Conservation (phyloP, 140 eudicot genomes). For the Senecio squalidus region DNA sequence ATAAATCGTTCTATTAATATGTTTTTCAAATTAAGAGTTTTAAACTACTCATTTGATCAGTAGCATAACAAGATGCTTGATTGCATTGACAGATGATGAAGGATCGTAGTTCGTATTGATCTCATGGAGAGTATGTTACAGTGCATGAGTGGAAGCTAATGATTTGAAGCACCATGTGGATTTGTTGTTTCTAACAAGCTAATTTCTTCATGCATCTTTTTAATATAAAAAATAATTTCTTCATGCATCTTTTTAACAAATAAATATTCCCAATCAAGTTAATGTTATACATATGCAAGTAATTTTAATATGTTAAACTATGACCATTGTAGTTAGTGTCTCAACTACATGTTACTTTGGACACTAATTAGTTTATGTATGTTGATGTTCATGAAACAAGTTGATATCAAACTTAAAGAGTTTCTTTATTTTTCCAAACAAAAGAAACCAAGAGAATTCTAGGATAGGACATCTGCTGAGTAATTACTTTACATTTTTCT, state of each 20-base stretch:
- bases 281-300: not conserved
- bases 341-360: not conserved
- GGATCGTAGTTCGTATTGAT: constrained; percentile 21
- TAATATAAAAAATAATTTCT: too few relatives aligned
- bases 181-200: not conserved
- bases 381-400: not conserved
- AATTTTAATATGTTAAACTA: not conserved
- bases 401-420: too few relatives aligned
- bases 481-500: too few relatives aligned
- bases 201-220: too few relatives aligned
- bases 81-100: not conserved
- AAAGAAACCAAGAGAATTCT: too few relatives aligned
- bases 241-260: too few relatives aligned
- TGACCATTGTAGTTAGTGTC: not conserved
- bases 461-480: too few relatives aligned
- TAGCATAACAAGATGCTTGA: constrained; percentile 9
- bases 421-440: too few relatives aligned
- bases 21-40: too few relatives aligned
- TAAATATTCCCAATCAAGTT: not conserved
- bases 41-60: too few relatives aligned
- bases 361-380: not conserved
- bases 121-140: constrained; percentile 27
- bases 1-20: too few relatives aligned
- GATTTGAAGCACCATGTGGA: not conserved
- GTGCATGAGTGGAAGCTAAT: constrained; percentile 16